Base-by-base conservation (phyloP, 495 filamentous ascomycete genomes). In the Neurospora tetrasperma region DNA sequence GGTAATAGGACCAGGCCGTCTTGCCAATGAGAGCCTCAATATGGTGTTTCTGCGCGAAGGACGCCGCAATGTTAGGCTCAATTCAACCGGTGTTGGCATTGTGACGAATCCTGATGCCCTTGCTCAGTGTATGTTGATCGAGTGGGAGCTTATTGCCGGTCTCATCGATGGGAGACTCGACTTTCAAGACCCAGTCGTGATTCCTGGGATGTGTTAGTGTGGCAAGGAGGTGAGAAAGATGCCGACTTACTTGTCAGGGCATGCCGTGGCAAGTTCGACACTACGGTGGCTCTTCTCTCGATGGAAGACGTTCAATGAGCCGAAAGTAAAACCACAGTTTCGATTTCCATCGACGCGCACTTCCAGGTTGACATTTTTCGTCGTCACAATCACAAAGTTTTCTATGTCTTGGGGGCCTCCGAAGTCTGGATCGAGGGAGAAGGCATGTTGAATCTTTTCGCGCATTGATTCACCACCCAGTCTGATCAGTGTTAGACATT, bases 191-290 rank as follows among this genome's bases (percentile, higher is more conserved):
- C 79, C 79, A 80, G 68, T 80, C 79, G 42, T 72, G 31, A 9
- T 11, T 43, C 11, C 75, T 79, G n/a, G 12, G n/a, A 59, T 23
- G 46, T 35, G 6, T 76, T 41, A 44, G 70, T 39, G 35, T 71
- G 14, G n/a, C 27, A 16, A 27, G 3, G 5, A 14, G 12, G 16
- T 27, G 4, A 38, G 20, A 0, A 10, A 12, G 18, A 69, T 44
- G n/a, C 3, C 4, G 18, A 40, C 80, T 77, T 78, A 84, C 83
- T 78, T 83, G 71, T 84, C 84, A 18, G 83, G 76, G 59, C 84
- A 82, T 38, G 83, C 71, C 43, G 72, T 82, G 12, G 77, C 70
- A 46, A 83, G 70, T 18, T 83, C 77, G 4, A 84, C 73, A 1
- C 66, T 42, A 20, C 72, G 71, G 20, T 71, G 18, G 9, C 46